Conservation (phyloP, 768 basidiomycete species). For the Hirschioporus abietinus region DNA sequence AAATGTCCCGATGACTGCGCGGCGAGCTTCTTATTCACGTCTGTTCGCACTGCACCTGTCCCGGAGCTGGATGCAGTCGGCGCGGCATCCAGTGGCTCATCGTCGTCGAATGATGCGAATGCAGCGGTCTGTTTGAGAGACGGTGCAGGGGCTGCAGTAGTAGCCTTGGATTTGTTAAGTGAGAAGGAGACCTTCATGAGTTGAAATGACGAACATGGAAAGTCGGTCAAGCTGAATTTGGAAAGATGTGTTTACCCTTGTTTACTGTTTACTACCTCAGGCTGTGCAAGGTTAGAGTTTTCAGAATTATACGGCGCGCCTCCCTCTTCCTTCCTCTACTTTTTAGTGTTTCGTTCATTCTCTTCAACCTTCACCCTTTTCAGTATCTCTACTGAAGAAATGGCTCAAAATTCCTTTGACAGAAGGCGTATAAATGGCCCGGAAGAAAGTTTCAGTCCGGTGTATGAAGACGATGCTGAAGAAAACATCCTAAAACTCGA, state of each 20-base stretch:
- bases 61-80: constrained; percentile 32
- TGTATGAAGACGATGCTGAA: constrained; percentile 42
- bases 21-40: constrained; percentile 48
- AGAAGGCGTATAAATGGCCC: constrained; percentile 88
- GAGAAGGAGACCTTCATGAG: constrained; percentile 90
- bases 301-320: too few species aligned
- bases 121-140: constrained; percentile 55
- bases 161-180: constrained; percentile 47
- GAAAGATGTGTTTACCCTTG: background rate
- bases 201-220: background rate
- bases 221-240: background rate
- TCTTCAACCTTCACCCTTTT: background rate
- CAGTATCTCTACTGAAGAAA: background rate
- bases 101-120: constrained; percentile 62
- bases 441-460: constrained; percentile 69
- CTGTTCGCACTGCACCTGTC: constrained; percentile 12
- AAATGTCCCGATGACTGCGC: constrained; percentile 34
- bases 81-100: constrained; percentile 46
- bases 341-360: background rate
- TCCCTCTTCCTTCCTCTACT: too few species aligned
- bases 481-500: constrained; percentile 23
- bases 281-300: background rate
- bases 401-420: constrained; percentile 57
- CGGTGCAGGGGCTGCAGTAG: constrained; percentile 41
- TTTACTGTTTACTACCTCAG: background rate